phyloP scores from a whole-genome alignment of 2,329 filamentous ascomycete genomes.

The Neofusicoccum ribis region DNA sequence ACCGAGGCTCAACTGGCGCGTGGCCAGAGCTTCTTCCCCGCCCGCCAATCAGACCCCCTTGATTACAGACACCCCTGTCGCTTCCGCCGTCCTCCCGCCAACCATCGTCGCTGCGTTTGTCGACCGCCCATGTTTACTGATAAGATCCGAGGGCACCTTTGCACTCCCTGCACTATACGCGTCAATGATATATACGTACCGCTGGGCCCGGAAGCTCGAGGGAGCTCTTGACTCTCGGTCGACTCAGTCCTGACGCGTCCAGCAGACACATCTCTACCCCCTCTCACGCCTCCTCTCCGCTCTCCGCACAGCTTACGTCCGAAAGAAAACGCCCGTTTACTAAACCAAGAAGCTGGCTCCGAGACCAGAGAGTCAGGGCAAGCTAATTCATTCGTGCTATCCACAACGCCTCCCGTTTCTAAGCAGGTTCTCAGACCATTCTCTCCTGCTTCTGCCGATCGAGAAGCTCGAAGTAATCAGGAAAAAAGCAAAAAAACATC shows the following conservation, averaged over 20 bases:
- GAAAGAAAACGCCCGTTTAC: not conserved
- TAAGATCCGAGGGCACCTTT: not conserved
- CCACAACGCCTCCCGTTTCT: not conserved
- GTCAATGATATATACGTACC: too few relatives aligned
- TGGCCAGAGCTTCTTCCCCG: not conserved
- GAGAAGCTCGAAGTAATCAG: too few relatives aligned
- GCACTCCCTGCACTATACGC: too few relatives aligned
- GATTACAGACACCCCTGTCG: not conserved
- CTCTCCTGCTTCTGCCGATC: not conserved
- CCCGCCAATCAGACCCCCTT: not conserved
- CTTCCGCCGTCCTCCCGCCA: not conserved
- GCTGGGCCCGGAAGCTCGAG: not conserved
- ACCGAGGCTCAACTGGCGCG: not conserved
- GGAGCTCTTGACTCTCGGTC: too few relatives aligned
- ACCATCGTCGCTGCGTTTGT: not conserved
- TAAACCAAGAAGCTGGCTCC: not conserved
- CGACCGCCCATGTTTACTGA: not conserved
- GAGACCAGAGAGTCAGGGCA: not conserved
- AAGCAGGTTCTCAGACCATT: not conserved
- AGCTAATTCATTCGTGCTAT: not conserved
- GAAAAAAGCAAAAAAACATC: too few relatives aligned
- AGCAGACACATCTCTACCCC: not conserved
- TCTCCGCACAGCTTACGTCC: constrained; percentile 5
- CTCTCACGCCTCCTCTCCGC: not conserved
- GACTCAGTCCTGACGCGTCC: too few relatives aligned